These are phyloP conservation scores for Ligustrum vulgare DNA, from an alignment of 257 asterid species.

Conservation along the genomic window DNA sequence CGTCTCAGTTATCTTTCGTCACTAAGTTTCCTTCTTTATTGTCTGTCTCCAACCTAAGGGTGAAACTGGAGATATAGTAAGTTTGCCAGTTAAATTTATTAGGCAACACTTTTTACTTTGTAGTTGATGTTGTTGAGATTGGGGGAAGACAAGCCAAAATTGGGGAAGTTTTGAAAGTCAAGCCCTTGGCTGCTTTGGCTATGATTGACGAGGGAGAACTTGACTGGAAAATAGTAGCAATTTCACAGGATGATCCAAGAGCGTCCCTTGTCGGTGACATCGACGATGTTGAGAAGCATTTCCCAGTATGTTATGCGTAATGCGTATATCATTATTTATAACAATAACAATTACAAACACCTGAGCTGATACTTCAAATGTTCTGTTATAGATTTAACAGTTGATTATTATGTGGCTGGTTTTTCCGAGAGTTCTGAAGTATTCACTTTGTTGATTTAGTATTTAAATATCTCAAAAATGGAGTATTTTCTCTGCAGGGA, in stretches of 20 bases:
- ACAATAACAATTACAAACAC: not conserved
- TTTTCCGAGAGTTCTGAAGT: not conserved
- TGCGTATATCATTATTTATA: not conserved
- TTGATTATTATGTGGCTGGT: not conserved
- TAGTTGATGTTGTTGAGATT: constrained; percentile 98
- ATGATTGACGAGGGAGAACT: constrained; percentile 99
- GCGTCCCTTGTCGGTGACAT: constrained; percentile 94
- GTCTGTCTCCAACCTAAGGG: not conserved
- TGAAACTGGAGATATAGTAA: not conserved
- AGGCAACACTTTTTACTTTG: constrained; percentile 17
- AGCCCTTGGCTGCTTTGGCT: constrained; percentile 93
- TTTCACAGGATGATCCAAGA: constrained; percentile 91
- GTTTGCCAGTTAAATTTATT: constrained; percentile 6
- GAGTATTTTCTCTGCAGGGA: constrained; percentile 51
- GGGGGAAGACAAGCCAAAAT: constrained; percentile 74
- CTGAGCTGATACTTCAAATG: not conserved
- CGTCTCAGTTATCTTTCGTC: constrained; percentile 5
- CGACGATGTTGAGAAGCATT: constrained; percentile 90
- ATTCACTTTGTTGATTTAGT: not conserved
- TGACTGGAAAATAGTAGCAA: constrained; percentile 97
- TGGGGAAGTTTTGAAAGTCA: constrained; percentile 84
- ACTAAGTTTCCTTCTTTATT: constrained; percentile 11
- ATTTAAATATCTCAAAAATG: not conserved
- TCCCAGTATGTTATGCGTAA: constrained; percentile 48
- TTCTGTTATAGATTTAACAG: not conserved